Conservation (phyloP, 768 basidiomycete genomes). For the Candolleomyces efflorescens region DNA sequence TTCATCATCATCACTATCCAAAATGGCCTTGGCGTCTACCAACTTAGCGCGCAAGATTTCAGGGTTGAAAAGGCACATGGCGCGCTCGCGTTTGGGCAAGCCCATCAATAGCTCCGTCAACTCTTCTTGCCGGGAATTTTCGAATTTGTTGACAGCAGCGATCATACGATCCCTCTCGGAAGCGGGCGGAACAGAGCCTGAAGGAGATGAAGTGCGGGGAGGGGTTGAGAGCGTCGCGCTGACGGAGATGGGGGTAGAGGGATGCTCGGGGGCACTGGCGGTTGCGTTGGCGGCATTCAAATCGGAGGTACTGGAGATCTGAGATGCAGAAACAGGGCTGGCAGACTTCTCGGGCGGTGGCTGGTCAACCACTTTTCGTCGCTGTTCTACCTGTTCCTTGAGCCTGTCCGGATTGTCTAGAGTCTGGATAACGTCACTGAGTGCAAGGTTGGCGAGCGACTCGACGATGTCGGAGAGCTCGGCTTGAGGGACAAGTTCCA, state of each 20-base stretch:
- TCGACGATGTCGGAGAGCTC: constrained; percentile 69
- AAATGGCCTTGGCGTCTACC: constrained; percentile 74
- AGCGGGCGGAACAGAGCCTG: constrained; percentile 50
- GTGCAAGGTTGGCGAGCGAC: constrained; percentile 61
- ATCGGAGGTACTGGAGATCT: constrained; percentile 69
- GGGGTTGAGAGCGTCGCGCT: constrained; percentile 74
- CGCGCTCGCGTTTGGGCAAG: constrained; percentile 83
- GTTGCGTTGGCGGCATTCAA: constrained; percentile 62
- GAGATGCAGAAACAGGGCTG: constrained; percentile 45
- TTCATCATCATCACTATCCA: constrained; percentile 66
- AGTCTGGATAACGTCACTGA: constrained; percentile 72
- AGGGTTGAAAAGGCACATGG: constrained; percentile 85
- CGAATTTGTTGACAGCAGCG: constrained; percentile 61
- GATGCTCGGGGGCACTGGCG: constrained; percentile 87
- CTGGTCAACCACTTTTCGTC: constrained; percentile 12
- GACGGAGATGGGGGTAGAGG: constrained; percentile 80
- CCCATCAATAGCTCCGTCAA: constrained; percentile 81
- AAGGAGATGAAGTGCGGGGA: constrained; percentile 80
- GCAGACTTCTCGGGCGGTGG: constrained; percentile 43
- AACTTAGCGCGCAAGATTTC: constrained; percentile 77
- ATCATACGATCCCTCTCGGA: constrained; percentile 77
- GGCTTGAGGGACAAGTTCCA: constrained; percentile 45
- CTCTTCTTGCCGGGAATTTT: constrained; percentile 54
- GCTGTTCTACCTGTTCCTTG: constrained; percentile 54
- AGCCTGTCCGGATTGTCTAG: constrained; percentile 70